phyloP scores from a whole-genome alignment of 345 rosid genomes.

The Populus alba region DNA sequence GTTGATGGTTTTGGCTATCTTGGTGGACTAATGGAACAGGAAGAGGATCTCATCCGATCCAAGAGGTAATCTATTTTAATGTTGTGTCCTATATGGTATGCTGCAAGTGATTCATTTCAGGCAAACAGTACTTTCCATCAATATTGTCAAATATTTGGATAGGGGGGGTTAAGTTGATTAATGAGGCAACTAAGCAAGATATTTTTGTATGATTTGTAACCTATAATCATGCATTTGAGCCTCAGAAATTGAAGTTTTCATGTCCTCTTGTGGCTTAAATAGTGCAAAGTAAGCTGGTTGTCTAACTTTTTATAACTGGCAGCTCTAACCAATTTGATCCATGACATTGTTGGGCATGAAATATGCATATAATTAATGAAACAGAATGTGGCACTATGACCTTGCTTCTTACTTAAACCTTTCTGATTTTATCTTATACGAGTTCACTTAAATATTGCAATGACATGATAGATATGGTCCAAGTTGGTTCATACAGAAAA shows the following conservation, averaged over 20 bases:
- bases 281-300: neutral
- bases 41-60: conserved; percentile 12
- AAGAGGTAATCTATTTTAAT: conserved; percentile 12
- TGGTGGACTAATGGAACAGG: conserved; percentile 9
- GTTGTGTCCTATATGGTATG: neutral
- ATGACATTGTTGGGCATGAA: neutral
- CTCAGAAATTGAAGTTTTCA: neutral
- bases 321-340: neutral
- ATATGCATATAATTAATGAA: neutral
- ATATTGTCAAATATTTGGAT: neutral
- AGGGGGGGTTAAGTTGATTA: neutral
- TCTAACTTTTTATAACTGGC: neutral
- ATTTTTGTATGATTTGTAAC: neutral
- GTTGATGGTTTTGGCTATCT: neutral
- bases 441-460: neutral
- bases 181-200: neutral
- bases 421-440: neutral
- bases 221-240: neutral
- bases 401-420: neutral
- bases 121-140: neutral
- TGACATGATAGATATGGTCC: neutral
- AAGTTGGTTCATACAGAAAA: too few relatives aligned
- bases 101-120: neutral
- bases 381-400: neutral
- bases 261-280: neutral